These are phyloP conservation scores for Fusarium ambrosium DNA, from an alignment of 2,329 filamentous ascomycete genomes.

Conservation along the genomic window DNA sequence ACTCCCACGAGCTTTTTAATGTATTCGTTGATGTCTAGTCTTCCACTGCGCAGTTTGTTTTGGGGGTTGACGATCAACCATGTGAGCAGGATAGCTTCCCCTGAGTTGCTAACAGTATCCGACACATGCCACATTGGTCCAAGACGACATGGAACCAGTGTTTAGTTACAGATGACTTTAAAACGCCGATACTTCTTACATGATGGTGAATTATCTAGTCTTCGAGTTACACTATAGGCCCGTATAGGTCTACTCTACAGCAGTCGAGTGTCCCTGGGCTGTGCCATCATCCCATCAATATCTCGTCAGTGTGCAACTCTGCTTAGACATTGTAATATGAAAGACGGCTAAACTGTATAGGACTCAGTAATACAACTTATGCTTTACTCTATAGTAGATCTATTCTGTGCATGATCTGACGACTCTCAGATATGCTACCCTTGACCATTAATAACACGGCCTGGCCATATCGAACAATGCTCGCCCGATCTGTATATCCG, in stretches of 20 bases:
- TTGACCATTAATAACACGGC: neutral
- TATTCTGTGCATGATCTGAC: neutral
- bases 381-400: neutral
- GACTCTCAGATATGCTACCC: neutral
- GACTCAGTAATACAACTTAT: neutral
- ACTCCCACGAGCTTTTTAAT: too few species aligned
- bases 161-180: neutral
- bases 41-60: neutral
- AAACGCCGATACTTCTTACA: neutral
- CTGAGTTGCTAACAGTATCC: neutral
- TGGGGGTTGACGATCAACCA: neutral
- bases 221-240: neutral
- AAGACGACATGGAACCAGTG: neutral
- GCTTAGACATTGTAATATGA: neutral
- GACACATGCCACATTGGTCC: neutral
- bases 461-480: neutral
- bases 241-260: neutral
- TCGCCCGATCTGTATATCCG: neutral
- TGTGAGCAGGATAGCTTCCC: neutral
- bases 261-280: neutral
- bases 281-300: too few species aligned
- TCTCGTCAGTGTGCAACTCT: neutral
- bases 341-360: neutral
- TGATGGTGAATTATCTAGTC: neutral
- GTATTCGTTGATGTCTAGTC: neutral